Evolutionary conservation across 208 protist genomes (phyloP).

Genomic region (Phytomonas francai): DNA sequence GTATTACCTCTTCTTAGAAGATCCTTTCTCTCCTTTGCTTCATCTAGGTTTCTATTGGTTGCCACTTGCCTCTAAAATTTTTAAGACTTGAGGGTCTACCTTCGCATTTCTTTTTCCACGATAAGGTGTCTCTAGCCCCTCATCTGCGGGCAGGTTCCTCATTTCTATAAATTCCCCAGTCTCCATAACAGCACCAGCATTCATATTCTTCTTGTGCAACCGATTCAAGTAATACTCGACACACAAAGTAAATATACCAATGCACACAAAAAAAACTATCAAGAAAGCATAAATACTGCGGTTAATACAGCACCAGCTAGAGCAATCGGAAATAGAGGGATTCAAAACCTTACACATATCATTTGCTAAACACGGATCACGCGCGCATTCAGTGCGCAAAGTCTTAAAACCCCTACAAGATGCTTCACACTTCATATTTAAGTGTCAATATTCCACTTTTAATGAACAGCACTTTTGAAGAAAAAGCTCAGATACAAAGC

Average conservation of each 20-base stretch:
- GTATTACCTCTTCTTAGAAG: constrained; percentile 8
- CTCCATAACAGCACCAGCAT: constrained; percentile 45
- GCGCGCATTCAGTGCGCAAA: constrained; percentile 62
- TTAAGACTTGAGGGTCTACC: constrained; percentile 53
- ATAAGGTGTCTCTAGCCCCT: constrained; percentile 22
- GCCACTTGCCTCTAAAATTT: constrained; percentile 19
- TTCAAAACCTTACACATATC: constrained; percentile 56
- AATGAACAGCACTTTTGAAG: constrained; percentile 12
- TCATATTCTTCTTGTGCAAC: constrained; percentile 68
- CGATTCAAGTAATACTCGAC: constrained; percentile 64
- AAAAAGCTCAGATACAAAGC: constrained; percentile 5
- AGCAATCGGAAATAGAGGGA: constrained; percentile 40
- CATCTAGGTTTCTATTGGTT: not conserved
- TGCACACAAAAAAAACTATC: constrained; percentile 65
- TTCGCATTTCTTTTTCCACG: constrained; percentile 46
- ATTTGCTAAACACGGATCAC: constrained; percentile 56
- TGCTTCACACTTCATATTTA: constrained; percentile 37
- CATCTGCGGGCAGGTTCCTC: constrained; percentile 17
- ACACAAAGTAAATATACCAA: constrained; percentile 56
- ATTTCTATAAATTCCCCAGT: constrained; percentile 36
- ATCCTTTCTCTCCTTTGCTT: not conserved
- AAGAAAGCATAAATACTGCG: constrained; percentile 67
- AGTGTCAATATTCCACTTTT: constrained; percentile 3
- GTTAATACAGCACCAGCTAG: constrained; percentile 68
- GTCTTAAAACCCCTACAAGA: constrained; percentile 62